Conservation (phyloP, 1,139 yeast species). For the Geotrichum australiense region DNA sequence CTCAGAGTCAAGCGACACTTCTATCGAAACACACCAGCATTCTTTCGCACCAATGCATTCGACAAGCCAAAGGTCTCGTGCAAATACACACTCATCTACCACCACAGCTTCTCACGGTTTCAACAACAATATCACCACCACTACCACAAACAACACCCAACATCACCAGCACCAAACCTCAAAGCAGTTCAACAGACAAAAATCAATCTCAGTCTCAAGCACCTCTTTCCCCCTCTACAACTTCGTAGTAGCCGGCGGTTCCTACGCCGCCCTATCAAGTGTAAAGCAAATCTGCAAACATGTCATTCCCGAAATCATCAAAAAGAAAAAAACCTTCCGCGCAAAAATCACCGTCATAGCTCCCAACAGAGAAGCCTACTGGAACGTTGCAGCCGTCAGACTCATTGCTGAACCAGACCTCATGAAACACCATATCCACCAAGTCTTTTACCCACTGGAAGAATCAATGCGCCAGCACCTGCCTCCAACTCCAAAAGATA, state of each 20-base stretch:
- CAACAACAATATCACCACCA: too few species aligned
- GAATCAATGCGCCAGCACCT: slow-evolving; percentile 13
- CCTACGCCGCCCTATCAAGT: slow-evolving; percentile 15
- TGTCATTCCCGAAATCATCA: slow-evolving; percentile 13
- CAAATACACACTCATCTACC: too few species aligned
- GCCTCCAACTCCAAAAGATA: slow-evolving; percentile 7
- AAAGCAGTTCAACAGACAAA: too few species aligned
- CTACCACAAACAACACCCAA: too few species aligned
- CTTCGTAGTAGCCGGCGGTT: slow-evolving; percentile 17
- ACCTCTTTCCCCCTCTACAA: too few species aligned
- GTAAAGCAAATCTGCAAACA: slow-evolving; percentile 13
- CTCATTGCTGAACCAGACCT: slow-evolving; percentile 16
- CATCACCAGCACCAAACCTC: too few species aligned
- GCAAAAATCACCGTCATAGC: slow-evolving; percentile 17
- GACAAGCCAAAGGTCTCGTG: too few species aligned
- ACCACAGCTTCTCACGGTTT: too few species aligned
- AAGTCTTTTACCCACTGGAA: slow-evolving; percentile 16
- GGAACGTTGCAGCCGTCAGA: slow-evolving; percentile 19
- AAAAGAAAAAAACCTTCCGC: slow-evolving; percentile 10
- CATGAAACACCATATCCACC: slow-evolving; percentile 11
- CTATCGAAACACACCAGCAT: too few species aligned
- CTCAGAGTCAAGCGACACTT: too few species aligned
- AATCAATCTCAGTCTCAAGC: too few species aligned
- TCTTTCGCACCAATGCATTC: too few species aligned
- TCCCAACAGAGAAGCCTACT: slow-evolving; percentile 17